These are phyloP conservation scores for Leishmania amazonensis DNA, from an alignment of 208 protist species.

Conservation along the genomic window DNA sequence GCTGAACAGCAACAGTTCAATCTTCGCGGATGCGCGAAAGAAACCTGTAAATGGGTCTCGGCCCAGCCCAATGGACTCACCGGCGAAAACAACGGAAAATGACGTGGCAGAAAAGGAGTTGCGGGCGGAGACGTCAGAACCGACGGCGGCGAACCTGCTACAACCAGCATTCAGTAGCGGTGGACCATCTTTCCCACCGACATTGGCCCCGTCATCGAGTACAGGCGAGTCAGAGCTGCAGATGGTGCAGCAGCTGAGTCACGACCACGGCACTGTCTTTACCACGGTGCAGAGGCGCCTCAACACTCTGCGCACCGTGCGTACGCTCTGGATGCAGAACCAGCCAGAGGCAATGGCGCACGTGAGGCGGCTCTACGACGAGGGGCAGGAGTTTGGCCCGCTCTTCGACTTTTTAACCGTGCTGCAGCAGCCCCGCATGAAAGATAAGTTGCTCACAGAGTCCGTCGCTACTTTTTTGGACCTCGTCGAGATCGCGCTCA, in stretches of 20 bases:
- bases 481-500: constrained; percentile 51
- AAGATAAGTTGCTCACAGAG: constrained; percentile 62
- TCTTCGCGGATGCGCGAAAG: constrained; percentile 9
- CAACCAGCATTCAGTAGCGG: constrained; percentile 5
- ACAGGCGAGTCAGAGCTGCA: constrained; percentile 27
- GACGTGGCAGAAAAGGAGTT: not conserved
- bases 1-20: constrained; percentile 15
- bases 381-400: constrained; percentile 58
- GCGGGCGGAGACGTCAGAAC: not conserved
- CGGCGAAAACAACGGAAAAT: constrained; percentile 5
- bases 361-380: constrained; percentile 42
- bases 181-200: constrained; percentile 19
- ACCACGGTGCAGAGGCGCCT: constrained; percentile 52
- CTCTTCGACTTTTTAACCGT: constrained; percentile 69
- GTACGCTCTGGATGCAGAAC: constrained; percentile 61
- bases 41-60: not conserved
- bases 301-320: constrained; percentile 50
- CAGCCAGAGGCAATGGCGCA: constrained; percentile 54
- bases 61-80: not conserved
- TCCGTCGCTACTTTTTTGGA: constrained; percentile 59
- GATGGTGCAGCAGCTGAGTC: constrained; percentile 39
- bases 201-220: constrained; percentile 2
- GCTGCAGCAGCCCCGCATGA: constrained; percentile 79
- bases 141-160: not conserved
- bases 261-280: constrained; percentile 27